Evolutionary conservation across 768 basidiomycete genomes (phyloP).

Genomic region (Paxillus rubicundulus): DNA sequence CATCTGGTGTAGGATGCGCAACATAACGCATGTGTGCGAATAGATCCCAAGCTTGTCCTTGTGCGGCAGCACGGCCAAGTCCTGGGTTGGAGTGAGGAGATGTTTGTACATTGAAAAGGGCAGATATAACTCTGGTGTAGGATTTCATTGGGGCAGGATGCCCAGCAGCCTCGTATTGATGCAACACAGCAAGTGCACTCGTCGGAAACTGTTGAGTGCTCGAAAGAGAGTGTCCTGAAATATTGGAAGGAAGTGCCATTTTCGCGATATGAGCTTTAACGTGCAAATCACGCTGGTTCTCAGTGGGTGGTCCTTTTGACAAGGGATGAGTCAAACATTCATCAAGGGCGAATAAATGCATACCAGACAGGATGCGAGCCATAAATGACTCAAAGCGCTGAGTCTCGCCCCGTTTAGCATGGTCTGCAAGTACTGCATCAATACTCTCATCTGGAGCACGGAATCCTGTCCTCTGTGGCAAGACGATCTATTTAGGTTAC

Average conservation of each 20-base stretch:
- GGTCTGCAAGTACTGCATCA: constrained; percentile 47
- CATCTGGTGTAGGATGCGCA: constrained; percentile 79
- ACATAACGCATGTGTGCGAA: constrained; percentile 96
- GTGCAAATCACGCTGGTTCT: constrained; percentile 66
- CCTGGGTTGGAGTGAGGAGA: constrained; percentile 18
- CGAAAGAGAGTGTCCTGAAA: constrained; percentile 27
- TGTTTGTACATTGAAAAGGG: constrained; percentile 49
- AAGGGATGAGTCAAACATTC: neutral
- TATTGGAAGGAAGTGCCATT: constrained; percentile 27
- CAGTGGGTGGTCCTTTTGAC: constrained; percentile 39
- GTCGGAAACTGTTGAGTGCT: constrained; percentile 47
- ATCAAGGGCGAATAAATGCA: constrained; percentile 6
- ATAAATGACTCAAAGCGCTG: constrained; percentile 46
- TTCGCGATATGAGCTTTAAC: constrained; percentile 58
- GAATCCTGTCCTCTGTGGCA: constrained; percentile 40
- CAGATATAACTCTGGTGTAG: constrained; percentile 67
- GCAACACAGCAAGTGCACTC: constrained; percentile 64
- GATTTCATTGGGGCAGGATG: constrained; percentile 67
- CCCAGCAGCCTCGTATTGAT: constrained; percentile 64
- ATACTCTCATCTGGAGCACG: constrained; percentile 42
- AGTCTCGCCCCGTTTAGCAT: constrained; percentile 47
- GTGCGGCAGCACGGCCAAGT: constrained; percentile 43
- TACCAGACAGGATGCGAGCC: constrained; percentile 43
- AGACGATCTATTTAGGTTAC: constrained; percentile 1
- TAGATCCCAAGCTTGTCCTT: constrained; percentile 89